These are phyloP conservation scores for Malania oleifera DNA, from an alignment of 164 flowering plant species.

Conservation along the genomic window DNA sequence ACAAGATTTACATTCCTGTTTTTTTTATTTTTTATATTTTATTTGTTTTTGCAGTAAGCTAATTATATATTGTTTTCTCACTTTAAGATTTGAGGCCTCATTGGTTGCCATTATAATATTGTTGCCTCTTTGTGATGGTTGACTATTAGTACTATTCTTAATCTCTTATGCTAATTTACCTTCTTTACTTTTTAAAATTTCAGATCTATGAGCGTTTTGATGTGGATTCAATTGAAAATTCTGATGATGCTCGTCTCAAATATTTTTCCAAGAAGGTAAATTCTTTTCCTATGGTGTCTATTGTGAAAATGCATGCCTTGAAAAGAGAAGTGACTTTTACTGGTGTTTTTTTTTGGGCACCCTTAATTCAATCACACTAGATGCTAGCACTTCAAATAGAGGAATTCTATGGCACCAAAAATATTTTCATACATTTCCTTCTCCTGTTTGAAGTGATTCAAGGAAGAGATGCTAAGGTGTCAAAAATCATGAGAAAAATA, in stretches of 20 bases:
- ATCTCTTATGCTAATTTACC: background rate
- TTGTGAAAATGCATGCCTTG: background rate
- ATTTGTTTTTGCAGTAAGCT: background rate
- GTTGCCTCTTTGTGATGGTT: background rate
- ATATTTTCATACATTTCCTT: too few species aligned
- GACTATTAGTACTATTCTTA: background rate
- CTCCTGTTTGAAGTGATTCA: too few species aligned
- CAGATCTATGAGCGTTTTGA: conserved; percentile 82
- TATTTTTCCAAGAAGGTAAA: conserved; percentile 74
- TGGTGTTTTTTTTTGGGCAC: background rate
- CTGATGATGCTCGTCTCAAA: conserved; percentile 77
- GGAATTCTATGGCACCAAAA: background rate
- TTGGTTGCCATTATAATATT: background rate
- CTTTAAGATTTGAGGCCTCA: background rate
- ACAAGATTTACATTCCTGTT: too few species aligned
- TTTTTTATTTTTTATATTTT: background rate
- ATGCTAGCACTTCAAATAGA: too few species aligned
- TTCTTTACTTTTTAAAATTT: conserved; percentile 7
- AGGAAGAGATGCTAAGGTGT: too few species aligned
- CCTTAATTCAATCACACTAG: too few species aligned
- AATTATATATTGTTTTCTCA: background rate
- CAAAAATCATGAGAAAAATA: too few species aligned
- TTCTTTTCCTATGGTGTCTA: background rate
- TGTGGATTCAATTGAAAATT: conserved; percentile 46
- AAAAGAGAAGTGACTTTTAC: background rate